Evolutionary conservation across 169 alveolate species (phyloP), one percentile per base, ranked within the genome.

Genomic region (Theileria orientalis): DNA sequence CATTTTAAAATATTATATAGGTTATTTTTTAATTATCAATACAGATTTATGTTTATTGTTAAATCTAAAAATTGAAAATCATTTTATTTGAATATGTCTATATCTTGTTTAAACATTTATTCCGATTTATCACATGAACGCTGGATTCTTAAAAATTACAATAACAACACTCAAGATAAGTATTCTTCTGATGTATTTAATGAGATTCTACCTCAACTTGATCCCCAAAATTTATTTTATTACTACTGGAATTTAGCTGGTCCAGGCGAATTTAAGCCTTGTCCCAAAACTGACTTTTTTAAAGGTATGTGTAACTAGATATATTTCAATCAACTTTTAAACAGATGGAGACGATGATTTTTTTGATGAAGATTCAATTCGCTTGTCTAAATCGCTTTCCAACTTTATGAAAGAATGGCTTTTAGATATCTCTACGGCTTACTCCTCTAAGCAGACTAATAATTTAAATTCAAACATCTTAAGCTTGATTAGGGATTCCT

Each of bases 131-230:
- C 57, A 47, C 16, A 21, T 47, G 57, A 47, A 5, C 57, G 21
- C 57, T 47, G 57, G 57, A 47, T 47, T 47, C 57, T 47, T 47
- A 27, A 47, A 2, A 47, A 47, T 47, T 47, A 47, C 57, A 5
- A 21, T 2, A 47, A 47, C 57, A 27, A 47, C 16, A 47, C 57
- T 47, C 57, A 47, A 27, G 57, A 47, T 47, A 47, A 47, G 21
- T 27, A 47, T 47, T 47, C 3, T 27, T 11, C 16, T 47, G 57
- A 47, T n/a, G n/a, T n/a, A n/a, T n/a, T n/a, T n/a, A n/a, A n/a
- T n/a, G n/a, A n/a, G n/a, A n/a, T n/a, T n/a, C n/a, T n/a, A 47
- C 3, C 30, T 47, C 3, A n/a, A 6, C 14, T 27, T n/a, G 21
- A 11, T 27, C 21, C 21, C 16, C 30, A 47, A 47, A 47, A 47